A percentile compares a stretch with the other conserved stretches of the same genome.
Conservation (phyloP, 2,329 filamentous ascomycete genomes). For the Fusarium domesticum region DNA sequence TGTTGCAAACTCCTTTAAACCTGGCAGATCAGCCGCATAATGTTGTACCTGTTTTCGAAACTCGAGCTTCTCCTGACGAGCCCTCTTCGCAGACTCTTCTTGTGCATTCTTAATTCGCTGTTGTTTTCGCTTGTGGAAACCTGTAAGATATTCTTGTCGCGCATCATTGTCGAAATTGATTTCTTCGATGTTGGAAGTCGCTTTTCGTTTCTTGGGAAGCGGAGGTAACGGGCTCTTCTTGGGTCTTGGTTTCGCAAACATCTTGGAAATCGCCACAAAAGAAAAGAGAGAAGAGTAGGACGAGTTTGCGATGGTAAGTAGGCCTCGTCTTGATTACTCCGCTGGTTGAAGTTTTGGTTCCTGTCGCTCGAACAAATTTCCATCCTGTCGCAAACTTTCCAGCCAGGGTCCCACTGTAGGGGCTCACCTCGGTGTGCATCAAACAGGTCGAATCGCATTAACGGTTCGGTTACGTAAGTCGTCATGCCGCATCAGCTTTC, state of each 20-base stretch:
- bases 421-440: slow-evolving; percentile 28
- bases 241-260: slow-evolving; percentile 57
- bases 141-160: slow-evolving; percentile 84
- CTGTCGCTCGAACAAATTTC: slow-evolving; percentile 12
- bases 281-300: neutral
- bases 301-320: neutral
- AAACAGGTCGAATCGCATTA: slow-evolving; percentile 24
- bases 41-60: slow-evolving; percentile 68
- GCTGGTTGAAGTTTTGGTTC: neutral
- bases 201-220: slow-evolving; percentile 65
- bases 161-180: slow-evolving; percentile 80
- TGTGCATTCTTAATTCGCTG: slow-evolving; percentile 82
- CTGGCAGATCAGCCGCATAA: neutral
- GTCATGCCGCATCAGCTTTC: slow-evolving; percentile 25
- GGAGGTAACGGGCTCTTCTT: slow-evolving; percentile 58
- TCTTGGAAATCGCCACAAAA: slow-evolving; percentile 9
- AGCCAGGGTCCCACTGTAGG: slow-evolving; percentile 3
- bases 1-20: too few species aligned
- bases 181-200: slow-evolving; percentile 63
- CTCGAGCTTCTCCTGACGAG: slow-evolving; percentile 71
- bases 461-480: slow-evolving; percentile 29
- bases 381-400: slow-evolving; percentile 24
- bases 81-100: slow-evolving; percentile 73
- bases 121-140: slow-evolving; percentile 94
- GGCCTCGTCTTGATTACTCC: neutral